Percentiles rank a stretch among this genome's conserved stretches.
Conservation (phyloP, 768 basidiomycete genomes). For the Symmetrospora coprosmae region DNA sequence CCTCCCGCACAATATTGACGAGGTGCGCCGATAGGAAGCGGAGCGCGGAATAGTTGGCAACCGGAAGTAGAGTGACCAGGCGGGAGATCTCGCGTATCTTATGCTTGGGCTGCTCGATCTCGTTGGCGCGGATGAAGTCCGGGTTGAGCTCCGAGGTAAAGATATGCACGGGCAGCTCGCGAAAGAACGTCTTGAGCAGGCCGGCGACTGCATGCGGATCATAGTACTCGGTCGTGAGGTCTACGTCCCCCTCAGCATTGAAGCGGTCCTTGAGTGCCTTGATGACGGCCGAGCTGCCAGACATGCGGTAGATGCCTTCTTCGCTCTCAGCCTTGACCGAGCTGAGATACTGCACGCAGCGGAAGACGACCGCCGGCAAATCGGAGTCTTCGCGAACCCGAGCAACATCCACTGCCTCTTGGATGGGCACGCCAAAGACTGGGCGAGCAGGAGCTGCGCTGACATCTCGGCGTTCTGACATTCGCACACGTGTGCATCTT, state of each 20-base stretch:
- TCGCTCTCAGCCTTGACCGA: conserved; percentile 86
- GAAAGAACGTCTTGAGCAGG: conserved; percentile 77
- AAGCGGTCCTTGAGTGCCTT: conserved; percentile 84
- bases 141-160: conserved; percentile 83
- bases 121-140: conserved; percentile 80
- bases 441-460: conserved; percentile 45
- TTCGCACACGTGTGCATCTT: no score
- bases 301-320: conserved; percentile 87
- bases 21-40: conserved; percentile 88
- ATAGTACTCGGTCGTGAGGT: conserved; percentile 83
- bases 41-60: conserved; percentile 83
- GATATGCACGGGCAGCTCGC: conserved; percentile 83
- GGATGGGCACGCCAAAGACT: conserved; percentile 76
- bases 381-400: conserved; percentile 54
- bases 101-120: conserved; percentile 75
- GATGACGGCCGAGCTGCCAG: conserved; percentile 83
- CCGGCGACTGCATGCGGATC: conserved; percentile 97
- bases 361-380: conserved; percentile 85
- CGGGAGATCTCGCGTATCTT: conserved; percentile 71
- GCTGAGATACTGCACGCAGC: conserved; percentile 88
- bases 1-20: conserved; percentile 84
- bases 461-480: conserved; percentile 2
- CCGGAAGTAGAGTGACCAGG: conserved; percentile 72
- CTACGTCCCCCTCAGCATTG: conserved; percentile 89
- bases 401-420: conserved; percentile 75